Conservation (phyloP, 139 green algal genomes). For the Medakamo hakoo region DNA sequence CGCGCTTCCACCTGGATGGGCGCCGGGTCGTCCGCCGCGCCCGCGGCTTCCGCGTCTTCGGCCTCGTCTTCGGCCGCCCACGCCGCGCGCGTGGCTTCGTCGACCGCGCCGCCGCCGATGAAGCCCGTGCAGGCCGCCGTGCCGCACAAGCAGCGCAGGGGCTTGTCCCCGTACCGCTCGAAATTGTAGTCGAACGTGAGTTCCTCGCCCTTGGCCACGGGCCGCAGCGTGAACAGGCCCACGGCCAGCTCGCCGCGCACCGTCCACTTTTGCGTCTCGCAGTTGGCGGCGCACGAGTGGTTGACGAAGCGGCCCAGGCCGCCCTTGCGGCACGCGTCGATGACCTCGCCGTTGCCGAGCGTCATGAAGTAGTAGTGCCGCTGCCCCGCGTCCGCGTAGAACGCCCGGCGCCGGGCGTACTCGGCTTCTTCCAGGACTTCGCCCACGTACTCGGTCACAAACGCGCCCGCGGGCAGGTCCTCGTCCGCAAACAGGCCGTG, state of each 20-base stretch:
- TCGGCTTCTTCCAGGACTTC: constrained; percentile 92
- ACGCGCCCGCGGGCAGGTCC: constrained; percentile 62
- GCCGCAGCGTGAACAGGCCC: constrained; percentile 62
- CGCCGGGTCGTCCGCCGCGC: constrained; percentile 33
- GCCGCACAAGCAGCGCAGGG: constrained; percentile 47
- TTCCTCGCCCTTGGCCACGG: constrained; percentile 61
- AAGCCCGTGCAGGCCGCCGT: constrained; percentile 47
- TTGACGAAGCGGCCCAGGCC: constrained; percentile 95
- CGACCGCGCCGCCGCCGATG: constrained; percentile 53
- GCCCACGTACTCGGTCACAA: constrained; percentile 95
- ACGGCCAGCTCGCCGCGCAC: constrained; percentile 90
- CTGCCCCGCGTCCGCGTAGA: constrained; percentile 26
- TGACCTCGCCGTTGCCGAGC: constrained; percentile 88
- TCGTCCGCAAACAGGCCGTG: constrained; percentile 69
- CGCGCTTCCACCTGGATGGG: constrained; percentile 54
- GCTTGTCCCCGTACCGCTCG: constrained; percentile 84
- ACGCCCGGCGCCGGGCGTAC: constrained; percentile 47
- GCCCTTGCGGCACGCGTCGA: constrained; percentile 81
- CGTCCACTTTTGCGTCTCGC: constrained; percentile 96
- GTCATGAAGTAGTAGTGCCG: constrained; percentile 99
- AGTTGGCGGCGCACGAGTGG: constrained; percentile 95
- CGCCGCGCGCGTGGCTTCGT: not conserved
- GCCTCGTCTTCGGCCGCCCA: constrained; percentile 1
- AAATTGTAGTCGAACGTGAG: constrained; percentile 99
- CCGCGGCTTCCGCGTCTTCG: constrained; percentile 4